phyloP scores from a whole-genome alignment of 345 rosid species.

The Brassica carinata region DNA sequence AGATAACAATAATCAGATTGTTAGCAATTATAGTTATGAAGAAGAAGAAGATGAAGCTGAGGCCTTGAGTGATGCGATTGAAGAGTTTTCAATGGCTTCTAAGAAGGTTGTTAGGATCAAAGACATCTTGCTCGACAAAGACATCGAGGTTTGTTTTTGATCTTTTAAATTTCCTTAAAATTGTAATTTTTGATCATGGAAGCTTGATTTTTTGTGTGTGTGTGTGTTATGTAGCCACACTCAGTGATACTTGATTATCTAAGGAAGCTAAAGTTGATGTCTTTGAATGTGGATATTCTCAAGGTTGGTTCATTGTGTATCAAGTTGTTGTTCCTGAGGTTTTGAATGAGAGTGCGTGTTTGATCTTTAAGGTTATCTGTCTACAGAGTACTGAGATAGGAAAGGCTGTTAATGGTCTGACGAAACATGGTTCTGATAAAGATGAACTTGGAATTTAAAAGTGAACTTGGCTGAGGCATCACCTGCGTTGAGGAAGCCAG shows the following conservation, averaged over 20 bases:
- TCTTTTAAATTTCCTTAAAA: neutral
- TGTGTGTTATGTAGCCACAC: too few species aligned
- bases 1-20: slow-evolving; percentile 56
- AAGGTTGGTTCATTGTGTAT: slow-evolving; percentile 56
- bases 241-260: too few species aligned
- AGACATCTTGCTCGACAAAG: slow-evolving; percentile 28
- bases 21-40: slow-evolving; percentile 57
- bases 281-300: slow-evolving; percentile 65
- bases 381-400: slow-evolving; percentile 86
- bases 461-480: neutral
- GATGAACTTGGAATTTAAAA: too few species aligned
- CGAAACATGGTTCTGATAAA: slow-evolving; percentile 55
- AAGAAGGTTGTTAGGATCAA: too few species aligned
- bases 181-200: too few species aligned
- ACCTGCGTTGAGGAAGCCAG: neutral
- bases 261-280: too few species aligned
- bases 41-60: slow-evolving; percentile 43
- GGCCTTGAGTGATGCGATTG: too few species aligned
- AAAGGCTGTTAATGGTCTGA: slow-evolving; percentile 78
- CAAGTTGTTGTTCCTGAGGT: neutral
- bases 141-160: slow-evolving; percentile 66
- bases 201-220: too few species aligned
- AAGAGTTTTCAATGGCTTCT: too few species aligned
- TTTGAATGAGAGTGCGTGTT: neutral
- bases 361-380: slow-evolving; percentile 15